A percentile compares a stretch with the other conserved stretches of the same genome.
Evolutionary conservation across 768 basidiomycete species (phyloP).

Genomic region (Mycena rebaudengoi): DNA sequence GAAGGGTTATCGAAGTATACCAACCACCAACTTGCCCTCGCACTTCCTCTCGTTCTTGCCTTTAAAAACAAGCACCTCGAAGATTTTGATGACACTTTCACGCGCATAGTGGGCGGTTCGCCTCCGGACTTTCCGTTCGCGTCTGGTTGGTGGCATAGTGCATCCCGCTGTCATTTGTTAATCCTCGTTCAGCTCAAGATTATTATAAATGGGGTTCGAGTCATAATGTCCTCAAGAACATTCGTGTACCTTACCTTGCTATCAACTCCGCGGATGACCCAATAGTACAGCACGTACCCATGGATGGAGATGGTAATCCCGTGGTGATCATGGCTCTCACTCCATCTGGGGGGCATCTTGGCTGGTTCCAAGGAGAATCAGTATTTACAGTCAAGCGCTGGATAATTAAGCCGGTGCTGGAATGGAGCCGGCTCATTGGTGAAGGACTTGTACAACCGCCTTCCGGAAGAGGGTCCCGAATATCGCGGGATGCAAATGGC

Average conservation of each 20-base stretch:
- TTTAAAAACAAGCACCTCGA: slow-evolving; percentile 63
- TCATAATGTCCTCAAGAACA: slow-evolving; percentile 62
- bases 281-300: slow-evolving; percentile 70
- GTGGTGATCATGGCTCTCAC: slow-evolving; percentile 71
- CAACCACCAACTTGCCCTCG: slow-evolving; percentile 58
- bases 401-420: slow-evolving; percentile 75
- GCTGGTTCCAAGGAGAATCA: slow-evolving; percentile 75
- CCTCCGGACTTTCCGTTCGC: slow-evolving; percentile 61
- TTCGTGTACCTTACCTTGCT: slow-evolving; percentile 78
- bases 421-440: slow-evolving; percentile 71
- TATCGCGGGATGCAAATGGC: slow-evolving; percentile 63
- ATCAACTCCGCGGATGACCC: slow-evolving; percentile 84
- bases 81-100: slow-evolving; percentile 69
- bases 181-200: slow-evolving; percentile 27
- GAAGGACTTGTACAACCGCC: slow-evolving; percentile 56
- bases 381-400: slow-evolving; percentile 59
- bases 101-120: slow-evolving; percentile 75
- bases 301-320: slow-evolving; percentile 59
- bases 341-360: slow-evolving; percentile 76
- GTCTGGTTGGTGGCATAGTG: slow-evolving; percentile 28
- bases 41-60: slow-evolving; percentile 52
- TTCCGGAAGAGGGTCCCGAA: slow-evolving; percentile 35
- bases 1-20: slow-evolving; percentile 57
- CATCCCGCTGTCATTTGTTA: not conserved
- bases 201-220: slow-evolving; percentile 63